Conservation (phyloP, 2,329 filamentous ascomycete species). For the Penicillium sp. region DNA sequence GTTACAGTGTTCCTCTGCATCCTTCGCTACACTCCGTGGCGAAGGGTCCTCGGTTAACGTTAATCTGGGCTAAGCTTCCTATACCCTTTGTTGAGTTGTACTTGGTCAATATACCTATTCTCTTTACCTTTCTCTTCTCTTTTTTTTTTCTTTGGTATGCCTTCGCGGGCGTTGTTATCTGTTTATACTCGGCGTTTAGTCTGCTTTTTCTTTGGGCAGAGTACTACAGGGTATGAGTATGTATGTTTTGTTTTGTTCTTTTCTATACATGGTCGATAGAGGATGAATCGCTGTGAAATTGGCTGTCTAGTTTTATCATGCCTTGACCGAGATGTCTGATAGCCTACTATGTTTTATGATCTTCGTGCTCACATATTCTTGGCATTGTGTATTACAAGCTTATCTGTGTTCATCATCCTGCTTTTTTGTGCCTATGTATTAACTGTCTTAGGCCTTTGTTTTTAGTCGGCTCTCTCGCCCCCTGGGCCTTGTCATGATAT, state of each 20-base stretch:
- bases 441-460: slow-evolving; percentile 5
- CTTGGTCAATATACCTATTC: slow-evolving; percentile 24
- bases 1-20: slow-evolving; percentile 19
- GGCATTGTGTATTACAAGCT: not conserved
- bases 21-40: slow-evolving; percentile 13
- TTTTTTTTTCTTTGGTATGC: slow-evolving; percentile 7
- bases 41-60: slow-evolving; percentile 28
- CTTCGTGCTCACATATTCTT: not conserved
- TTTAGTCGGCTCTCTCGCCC: no score
- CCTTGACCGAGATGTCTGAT: slow-evolving; percentile 6
- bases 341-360: not conserved
- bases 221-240: slow-evolving; percentile 24
- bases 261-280: slow-evolving; percentile 25
- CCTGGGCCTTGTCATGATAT: not conserved
- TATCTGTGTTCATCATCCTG: not conserved
- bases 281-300: slow-evolving; percentile 7
- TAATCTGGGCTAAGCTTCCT: slow-evolving; percentile 34
- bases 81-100: slow-evolving; percentile 38
- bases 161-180: slow-evolving; percentile 17
- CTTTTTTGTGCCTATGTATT: slow-evolving; percentile 13
- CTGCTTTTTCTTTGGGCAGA: slow-evolving; percentile 10
- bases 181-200: slow-evolving; percentile 17
- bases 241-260: slow-evolving; percentile 15
- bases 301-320: slow-evolving; percentile 8
- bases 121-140: not conserved